Conservation (phyloP, 2,329 filamentous ascomycete genomes). For the Cordyceps militaris region DNA sequence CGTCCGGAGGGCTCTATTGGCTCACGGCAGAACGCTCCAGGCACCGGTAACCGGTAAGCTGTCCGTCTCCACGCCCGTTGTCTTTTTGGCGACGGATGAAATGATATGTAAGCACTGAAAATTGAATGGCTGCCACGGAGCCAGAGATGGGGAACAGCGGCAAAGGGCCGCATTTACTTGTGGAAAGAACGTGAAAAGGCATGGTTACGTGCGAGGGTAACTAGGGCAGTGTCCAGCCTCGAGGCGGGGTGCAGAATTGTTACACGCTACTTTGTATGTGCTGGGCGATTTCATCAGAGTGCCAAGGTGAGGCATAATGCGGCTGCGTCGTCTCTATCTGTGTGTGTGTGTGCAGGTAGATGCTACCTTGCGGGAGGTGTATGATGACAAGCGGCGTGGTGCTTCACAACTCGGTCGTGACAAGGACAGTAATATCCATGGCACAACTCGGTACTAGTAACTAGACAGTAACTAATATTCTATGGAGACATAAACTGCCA, state of each 20-base stretch:
- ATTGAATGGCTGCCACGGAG: background rate
- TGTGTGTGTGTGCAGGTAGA: background rate
- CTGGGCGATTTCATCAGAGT: background rate
- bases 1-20: constrained; percentile 6
- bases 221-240: background rate
- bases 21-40: too few relatives aligned
- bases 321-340: background rate
- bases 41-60: too few relatives aligned
- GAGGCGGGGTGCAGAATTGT: background rate
- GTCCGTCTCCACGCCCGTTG: background rate
- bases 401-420: background rate
- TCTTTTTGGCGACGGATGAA: background rate
- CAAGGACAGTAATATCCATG: background rate
- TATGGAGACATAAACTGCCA: constrained; percentile 9
- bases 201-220: constrained; percentile 7
- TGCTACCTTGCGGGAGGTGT: constrained; percentile 2
- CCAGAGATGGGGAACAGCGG: background rate
- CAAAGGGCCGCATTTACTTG: constrained; percentile 9
- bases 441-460: background rate
- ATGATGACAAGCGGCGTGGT: background rate
- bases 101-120: constrained; percentile 2
- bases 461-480: constrained; percentile 7
- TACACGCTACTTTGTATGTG: background rate
- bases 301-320: background rate
- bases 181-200: background rate